Evolutionary conservation across 2,329 filamentous ascomycete species (phyloP).

Genomic region (Sclerotinia minor): DNA sequence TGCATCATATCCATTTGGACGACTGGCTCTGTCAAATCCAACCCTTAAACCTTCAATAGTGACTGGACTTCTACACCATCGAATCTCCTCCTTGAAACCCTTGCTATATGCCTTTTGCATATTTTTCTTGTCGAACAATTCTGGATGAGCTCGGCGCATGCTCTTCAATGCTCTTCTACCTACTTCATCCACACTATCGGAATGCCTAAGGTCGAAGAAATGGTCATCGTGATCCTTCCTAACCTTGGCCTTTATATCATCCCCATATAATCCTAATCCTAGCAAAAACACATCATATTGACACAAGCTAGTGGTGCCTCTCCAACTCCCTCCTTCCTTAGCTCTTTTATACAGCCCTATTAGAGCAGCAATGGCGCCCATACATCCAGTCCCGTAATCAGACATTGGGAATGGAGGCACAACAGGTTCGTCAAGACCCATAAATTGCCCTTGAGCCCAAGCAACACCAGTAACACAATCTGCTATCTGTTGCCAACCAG

Average conservation of each 20-base stretch:
- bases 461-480: constrained; percentile 47
- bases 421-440: constrained; percentile 62
- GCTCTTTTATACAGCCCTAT: constrained; percentile 63
- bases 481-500: constrained; percentile 73
- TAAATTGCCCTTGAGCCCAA: constrained; percentile 56
- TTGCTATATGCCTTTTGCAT: constrained; percentile 38
- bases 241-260: constrained; percentile 49
- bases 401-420: constrained; percentile 65
- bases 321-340: constrained; percentile 63
- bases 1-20: constrained; percentile 54
- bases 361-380: constrained; percentile 67
- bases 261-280: constrained; percentile 57
- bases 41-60: constrained; percentile 38
- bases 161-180: constrained; percentile 36
- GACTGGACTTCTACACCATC: constrained; percentile 38
- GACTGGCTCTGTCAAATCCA: constrained; percentile 38
- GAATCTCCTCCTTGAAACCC: constrained; percentile 39
- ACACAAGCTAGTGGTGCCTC: constrained; percentile 62
- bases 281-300: constrained; percentile 70
- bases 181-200: constrained; percentile 41
- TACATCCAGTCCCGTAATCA: constrained; percentile 70
- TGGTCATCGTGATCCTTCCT: constrained; percentile 31
- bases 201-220: constrained; percentile 39
- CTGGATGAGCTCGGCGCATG: constrained; percentile 38
- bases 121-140: constrained; percentile 39